Evolutionary conservation across 2,329 filamentous ascomycete species (phyloP), one percentile per base, ranked within the genome.

Genomic region (Endoconidiophora polonica): DNA sequence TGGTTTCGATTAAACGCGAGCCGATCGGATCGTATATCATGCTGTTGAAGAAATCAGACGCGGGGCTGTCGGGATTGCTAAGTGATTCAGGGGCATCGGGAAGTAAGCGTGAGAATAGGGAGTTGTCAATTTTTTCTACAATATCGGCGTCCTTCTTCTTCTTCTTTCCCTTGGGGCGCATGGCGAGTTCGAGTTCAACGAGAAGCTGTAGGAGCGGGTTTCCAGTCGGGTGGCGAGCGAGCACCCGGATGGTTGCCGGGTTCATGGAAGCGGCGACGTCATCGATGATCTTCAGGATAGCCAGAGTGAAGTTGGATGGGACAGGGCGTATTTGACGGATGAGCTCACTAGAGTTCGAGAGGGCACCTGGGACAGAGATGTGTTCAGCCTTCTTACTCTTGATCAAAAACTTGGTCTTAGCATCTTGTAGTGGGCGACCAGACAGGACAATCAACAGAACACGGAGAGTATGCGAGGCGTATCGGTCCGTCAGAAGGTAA

Each of bases 341-440:
- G 12, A 58, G 59, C 49, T 77, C 73, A n/a, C 70, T 66, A 6
- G 69, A 65, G 2, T 66, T 61, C 3, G 67, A 66, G 2, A 73
- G 70, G 1, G 68, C 64, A 41, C 74, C 73, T 3, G 74, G 68
- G 1, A 83, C 76, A 1, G 75, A 74, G 46, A 93, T 73, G 57
- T 83, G 81, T 65, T 96, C 88, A 65, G 96, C 96, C 66, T 81
- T 88, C 65, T 86, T 88, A 70, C 90, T 94, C 61, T 90, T 85
- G 44, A 95, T 66, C n/a, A 94, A 67, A 1, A 80, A 79, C 61
- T 80, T 81, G 22, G 74, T 79, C 0, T 79, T 74, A 0, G 74
- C 66, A 52, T 82, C 77, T 52, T 86, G 79, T 4, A 95, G 68
- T 0, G 88, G 81, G 53, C 85, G 75, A 5, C 91, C 91, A 0